Base-by-base conservation (phyloP, 192 early-diverging fungal species). In the Physocladia obscura region DNA sequence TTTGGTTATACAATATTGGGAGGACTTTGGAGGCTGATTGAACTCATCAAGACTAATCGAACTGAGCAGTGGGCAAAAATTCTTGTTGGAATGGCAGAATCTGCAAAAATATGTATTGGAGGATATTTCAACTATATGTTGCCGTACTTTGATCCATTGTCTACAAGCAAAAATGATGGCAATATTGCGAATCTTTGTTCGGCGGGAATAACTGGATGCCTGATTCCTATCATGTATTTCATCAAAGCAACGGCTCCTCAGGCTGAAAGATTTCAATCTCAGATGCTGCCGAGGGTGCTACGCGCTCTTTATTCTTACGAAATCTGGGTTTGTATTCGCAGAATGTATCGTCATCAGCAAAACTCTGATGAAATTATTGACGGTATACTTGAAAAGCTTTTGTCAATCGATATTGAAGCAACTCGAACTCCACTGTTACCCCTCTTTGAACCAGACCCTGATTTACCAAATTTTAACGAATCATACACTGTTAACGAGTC, bases 1-100 rank as follows among this genome's bases (percentile, higher is more conserved):
- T 57, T 71, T 61, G 75, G 68, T 21, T 76, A 77, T 44, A 71
- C 74, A 0, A 17, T 75, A 11, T 34, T 76, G 24, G 62, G 34
- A 0, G 74, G 75, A 3, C 55, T 76, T 34, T 70, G 62, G 62
- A 70, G 59, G 30, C 22, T 77, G 49, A 26, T 76, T 49, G 51
- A 76, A 35, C 34, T 59, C 30, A 30, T 64, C 15, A 24, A 24
- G 2, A 49, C 31, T 0, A 49, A 75, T 15, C 35, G 30, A 8
- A 61, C 55, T 26, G 74, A 77, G 57, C n/a, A 70, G 24, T 49
- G 21, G 4, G 59, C 56, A 4, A 22, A 36, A 62, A 63, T 36
- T 1, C 75, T 76, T 26, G 39, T 76, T 37, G n/a, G 68, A 26
- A n/a, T 76, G 2, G n/a, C 19, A 0, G 57, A 73, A 6, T 56